phyloP scores from a whole-genome alignment of 2,329 filamentous ascomycete species.

The Pseudogymnoascus sp. region DNA sequence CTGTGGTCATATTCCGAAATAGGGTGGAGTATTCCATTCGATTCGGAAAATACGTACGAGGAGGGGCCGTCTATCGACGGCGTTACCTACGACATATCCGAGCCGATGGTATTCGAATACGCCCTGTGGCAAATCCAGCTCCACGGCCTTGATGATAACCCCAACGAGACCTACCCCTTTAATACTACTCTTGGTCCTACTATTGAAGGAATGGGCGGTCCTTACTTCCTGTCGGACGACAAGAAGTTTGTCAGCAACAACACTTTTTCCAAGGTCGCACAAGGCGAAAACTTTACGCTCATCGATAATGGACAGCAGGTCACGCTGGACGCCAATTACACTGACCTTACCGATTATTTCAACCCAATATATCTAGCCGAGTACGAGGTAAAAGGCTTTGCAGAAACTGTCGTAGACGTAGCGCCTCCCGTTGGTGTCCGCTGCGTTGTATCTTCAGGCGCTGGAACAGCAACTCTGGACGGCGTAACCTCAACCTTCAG shows the following conservation, averaged over 20 bases:
- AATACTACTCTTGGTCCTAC: not conserved
- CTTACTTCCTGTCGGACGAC: not conserved
- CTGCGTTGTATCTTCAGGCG: not conserved
- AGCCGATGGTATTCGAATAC: not conserved
- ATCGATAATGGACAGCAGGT: not conserved
- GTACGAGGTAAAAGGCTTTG: not conserved
- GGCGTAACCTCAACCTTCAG: not conserved
- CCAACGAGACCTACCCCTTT: not conserved
- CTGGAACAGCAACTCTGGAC: not conserved
- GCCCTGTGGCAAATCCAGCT: not conserved
- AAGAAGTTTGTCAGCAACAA: not conserved
- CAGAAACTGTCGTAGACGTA: not conserved
- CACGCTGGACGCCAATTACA: not conserved
- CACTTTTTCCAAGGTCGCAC: not conserved
- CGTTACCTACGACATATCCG: not conserved
- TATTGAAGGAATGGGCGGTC: not conserved
- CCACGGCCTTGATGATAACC: not conserved
- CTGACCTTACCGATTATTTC: not conserved
- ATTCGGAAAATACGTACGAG: not conserved
- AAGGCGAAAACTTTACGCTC: not conserved
- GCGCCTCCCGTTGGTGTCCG: not conserved
- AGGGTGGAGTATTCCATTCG: not conserved
- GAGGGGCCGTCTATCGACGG: not conserved
- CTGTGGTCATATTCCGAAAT: slow-evolving; percentile 1
- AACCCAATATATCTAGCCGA: not conserved